These are phyloP conservation scores for Yamadazyma atlantica DNA, from an alignment of 1,139 yeast species.

Conservation along the genomic window DNA sequence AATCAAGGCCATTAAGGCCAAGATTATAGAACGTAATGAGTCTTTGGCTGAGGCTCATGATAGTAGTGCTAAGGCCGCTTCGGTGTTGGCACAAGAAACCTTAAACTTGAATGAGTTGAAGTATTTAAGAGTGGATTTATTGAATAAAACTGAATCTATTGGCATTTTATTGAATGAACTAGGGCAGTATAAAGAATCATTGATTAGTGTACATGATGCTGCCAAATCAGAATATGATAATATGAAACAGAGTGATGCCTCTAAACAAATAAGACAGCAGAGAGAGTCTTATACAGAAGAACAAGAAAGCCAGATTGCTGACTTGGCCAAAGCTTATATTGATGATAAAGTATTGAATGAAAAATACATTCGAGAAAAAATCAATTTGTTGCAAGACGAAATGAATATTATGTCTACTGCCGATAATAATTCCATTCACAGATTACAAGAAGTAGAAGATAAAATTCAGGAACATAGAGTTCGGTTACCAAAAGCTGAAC, in stretches of 20 bases:
- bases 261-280: slow-evolving; percentile 39
- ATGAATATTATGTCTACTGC: slow-evolving; percentile 38
- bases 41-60: not conserved
- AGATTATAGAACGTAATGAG: slow-evolving; percentile 6
- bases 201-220: slow-evolving; percentile 31
- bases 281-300: slow-evolving; percentile 42
- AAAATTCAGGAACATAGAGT: slow-evolving; percentile 30
- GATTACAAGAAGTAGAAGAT: slow-evolving; percentile 28
- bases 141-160: slow-evolving; percentile 35
- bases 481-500: slow-evolving; percentile 34
- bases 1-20: slow-evolving; percentile 5
- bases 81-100: not conserved
- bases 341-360: slow-evolving; percentile 44
- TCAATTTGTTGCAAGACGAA: slow-evolving; percentile 39
- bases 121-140: slow-evolving; percentile 26
- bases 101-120: slow-evolving; percentile 11
- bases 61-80: not conserved
- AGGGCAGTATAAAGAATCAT: slow-evolving; percentile 27
- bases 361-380: slow-evolving; percentile 27
- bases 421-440: slow-evolving; percentile 37
- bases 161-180: slow-evolving; percentile 33
- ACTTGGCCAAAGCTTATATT: slow-evolving; percentile 45
- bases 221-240: slow-evolving; percentile 44
- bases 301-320: slow-evolving; percentile 40
- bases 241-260: slow-evolving; percentile 46